These are phyloP conservation scores for Aspergillus asperescens DNA, from an alignment of 495 filamentous ascomycete genomes.

Conservation along the genomic window DNA sequence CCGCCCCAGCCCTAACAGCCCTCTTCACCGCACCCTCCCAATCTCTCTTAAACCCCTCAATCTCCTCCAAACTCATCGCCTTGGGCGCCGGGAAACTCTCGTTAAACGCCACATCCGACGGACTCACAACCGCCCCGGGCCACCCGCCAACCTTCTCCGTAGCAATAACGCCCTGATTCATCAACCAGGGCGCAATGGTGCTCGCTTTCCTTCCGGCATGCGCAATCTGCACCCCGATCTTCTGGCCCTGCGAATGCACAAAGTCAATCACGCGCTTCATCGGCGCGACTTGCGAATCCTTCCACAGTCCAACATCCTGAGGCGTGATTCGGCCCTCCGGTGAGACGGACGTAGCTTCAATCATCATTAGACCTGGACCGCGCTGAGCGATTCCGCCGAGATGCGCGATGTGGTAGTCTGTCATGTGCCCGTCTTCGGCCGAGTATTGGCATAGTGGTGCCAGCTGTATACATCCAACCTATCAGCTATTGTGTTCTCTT, in stretches of 20 bases:
- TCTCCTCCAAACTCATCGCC: conserved; percentile 53
- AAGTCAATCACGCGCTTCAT: conserved; percentile 61
- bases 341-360: conserved; percentile 68
- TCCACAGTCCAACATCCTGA: conserved; percentile 66
- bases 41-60: conserved; percentile 51
- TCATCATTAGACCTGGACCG: conserved; percentile 63
- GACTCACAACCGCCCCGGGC: conserved; percentile 49
- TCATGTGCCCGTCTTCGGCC: conserved; percentile 57
- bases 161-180: conserved; percentile 37
- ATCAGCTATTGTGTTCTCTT: conserved; percentile 4
- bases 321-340: conserved; percentile 76
- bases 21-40: conserved; percentile 52
- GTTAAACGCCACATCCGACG: conserved; percentile 51
- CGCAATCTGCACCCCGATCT: conserved; percentile 68
- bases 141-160: conserved; percentile 19
- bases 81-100: conserved; percentile 47
- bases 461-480: conserved; percentile 30
- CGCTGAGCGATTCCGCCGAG: conserved; percentile 55
- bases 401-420: conserved; percentile 58
- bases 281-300: conserved; percentile 62
- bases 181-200: conserved; percentile 64
- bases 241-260: conserved; percentile 64
- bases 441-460: conserved; percentile 68
- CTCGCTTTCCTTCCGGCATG: conserved; percentile 74
- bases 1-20: conserved; percentile 53